A percentile compares a stretch with the other conserved stretches of the same genome.
Conservation (phyloP, 2,329 filamentous ascomycete genomes). For the Blastomyces parvus region DNA sequence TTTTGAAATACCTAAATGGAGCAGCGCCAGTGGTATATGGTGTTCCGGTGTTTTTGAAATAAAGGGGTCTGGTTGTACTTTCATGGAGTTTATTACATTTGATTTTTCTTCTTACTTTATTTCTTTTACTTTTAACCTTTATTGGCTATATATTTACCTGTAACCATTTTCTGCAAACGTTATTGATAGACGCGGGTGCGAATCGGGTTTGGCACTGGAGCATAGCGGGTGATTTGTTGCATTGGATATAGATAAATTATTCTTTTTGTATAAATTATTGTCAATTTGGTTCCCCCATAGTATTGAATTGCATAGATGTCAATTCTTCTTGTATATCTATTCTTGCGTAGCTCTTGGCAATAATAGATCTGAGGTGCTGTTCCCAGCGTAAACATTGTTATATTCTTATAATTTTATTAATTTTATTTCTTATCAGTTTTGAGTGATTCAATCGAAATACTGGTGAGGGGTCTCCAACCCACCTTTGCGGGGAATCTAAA, state of each 20-base stretch:
- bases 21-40: constrained; percentile 92
- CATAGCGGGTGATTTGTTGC: neutral
- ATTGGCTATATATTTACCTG: neutral
- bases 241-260: constrained; percentile 4
- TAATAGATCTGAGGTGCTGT: no score
- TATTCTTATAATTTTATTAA: no score
- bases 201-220: neutral
- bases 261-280: neutral
- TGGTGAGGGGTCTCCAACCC: neutral
- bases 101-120: neutral
- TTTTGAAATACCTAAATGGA: constrained; percentile 83
- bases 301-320: neutral
- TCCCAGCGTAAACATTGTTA: no score
- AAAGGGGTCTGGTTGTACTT: constrained; percentile 4
- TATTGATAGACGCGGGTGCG: constrained; percentile 2
- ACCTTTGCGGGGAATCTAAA: neutral
- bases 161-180: neutral
- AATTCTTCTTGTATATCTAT: neutral
- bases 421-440: no score
- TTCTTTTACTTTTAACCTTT: neutral
- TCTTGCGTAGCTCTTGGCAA: neutral
- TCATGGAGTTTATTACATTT: neutral
- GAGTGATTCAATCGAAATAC: no score
- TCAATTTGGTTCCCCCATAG: neutral
- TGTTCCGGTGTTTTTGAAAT: constrained; percentile 71